Conservation (phyloP, 2,329 filamentous ascomycete genomes). For the Cladosporium sp. region DNA sequence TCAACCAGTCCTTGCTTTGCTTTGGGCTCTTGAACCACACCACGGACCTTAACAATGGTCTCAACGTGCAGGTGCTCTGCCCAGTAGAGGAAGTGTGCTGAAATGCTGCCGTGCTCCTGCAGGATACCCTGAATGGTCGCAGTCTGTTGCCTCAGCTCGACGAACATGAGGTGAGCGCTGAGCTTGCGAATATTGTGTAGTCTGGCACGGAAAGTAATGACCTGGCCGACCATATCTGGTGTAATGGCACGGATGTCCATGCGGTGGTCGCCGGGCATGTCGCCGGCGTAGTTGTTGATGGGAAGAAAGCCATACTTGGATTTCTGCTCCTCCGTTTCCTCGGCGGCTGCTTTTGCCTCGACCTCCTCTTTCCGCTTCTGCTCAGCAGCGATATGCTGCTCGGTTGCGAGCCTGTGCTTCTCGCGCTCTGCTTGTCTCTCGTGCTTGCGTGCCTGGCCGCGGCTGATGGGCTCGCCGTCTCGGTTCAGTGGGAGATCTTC, state of each 20-base stretch:
- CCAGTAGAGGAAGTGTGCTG: constrained; percentile 77
- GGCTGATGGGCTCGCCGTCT: constrained; percentile 46
- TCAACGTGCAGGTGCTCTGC: constrained; percentile 77
- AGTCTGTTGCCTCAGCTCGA: constrained; percentile 80
- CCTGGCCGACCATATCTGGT: constrained; percentile 50
- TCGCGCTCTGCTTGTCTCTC: constrained; percentile 43
- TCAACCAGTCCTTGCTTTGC: constrained; percentile 62
- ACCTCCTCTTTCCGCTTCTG: constrained; percentile 45
- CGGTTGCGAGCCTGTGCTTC: constrained; percentile 39
- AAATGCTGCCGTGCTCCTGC: constrained; percentile 56
- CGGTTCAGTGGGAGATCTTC: constrained; percentile 42
- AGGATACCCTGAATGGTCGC: constrained; percentile 81
- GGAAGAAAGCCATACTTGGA: constrained; percentile 55
- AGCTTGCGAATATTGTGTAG: constrained; percentile 76
- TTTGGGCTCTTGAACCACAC: constrained; percentile 66
- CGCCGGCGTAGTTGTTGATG: constrained; percentile 54
- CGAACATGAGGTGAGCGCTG: constrained; percentile 76
- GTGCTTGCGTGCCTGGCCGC: constrained; percentile 46
- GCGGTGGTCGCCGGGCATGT: constrained; percentile 45
- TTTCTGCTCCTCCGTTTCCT: constrained; percentile 56
- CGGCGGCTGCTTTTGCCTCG: constrained; percentile 44
- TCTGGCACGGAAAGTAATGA: constrained; percentile 64
- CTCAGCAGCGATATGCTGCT: constrained; percentile 42
- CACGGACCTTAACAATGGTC: constrained; percentile 71
- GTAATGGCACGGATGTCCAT: constrained; percentile 49